These are phyloP conservation scores for Camellia japonica DNA, from an alignment of 148 eudicot species.

Conservation along the genomic window DNA sequence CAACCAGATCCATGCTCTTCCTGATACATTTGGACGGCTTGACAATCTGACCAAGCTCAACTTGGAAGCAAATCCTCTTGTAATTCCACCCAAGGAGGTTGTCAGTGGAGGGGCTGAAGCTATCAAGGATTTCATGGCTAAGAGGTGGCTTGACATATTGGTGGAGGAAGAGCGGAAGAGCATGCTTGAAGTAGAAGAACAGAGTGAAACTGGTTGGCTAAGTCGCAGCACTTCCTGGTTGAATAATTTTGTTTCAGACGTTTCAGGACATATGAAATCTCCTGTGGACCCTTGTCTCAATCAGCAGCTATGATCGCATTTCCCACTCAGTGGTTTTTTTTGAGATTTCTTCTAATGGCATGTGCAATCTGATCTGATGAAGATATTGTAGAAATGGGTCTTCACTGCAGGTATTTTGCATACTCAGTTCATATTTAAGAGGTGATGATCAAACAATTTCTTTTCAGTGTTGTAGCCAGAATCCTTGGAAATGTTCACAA, in stretches of 20 bases:
- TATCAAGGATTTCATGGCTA: constrained; percentile 62
- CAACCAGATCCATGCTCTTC: constrained; percentile 86
- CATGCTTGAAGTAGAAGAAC: constrained; percentile 40
- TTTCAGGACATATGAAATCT: constrained; percentile 49
- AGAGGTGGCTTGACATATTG: constrained; percentile 60
- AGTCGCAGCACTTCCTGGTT: constrained; percentile 67
- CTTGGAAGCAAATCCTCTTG: constrained; percentile 79
- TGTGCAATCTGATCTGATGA: constrained; percentile 1
- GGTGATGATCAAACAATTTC: too few relatives aligned
- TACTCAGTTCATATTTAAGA: background rate
- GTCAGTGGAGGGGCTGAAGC: constrained; percentile 65
- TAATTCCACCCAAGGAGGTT: constrained; percentile 66
- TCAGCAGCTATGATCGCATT: constrained; percentile 50
- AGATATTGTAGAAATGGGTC: constrained; percentile 6
- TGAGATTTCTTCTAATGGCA: background rate
- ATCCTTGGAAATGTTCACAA: too few relatives aligned
- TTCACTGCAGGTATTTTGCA: background rate
- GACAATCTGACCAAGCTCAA: constrained; percentile 63
- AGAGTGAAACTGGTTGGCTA: constrained; percentile 52
- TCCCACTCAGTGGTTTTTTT: background rate
- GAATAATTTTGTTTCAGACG: constrained; percentile 44
- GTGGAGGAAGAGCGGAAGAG: constrained; percentile 63
- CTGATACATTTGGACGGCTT: constrained; percentile 71
- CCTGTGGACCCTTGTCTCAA: constrained; percentile 57
- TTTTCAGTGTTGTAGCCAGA: too few relatives aligned